phyloP scores from a whole-genome alignment of 2,329 filamentous ascomycete species.

The Pseudohalonectria lignicola region DNA sequence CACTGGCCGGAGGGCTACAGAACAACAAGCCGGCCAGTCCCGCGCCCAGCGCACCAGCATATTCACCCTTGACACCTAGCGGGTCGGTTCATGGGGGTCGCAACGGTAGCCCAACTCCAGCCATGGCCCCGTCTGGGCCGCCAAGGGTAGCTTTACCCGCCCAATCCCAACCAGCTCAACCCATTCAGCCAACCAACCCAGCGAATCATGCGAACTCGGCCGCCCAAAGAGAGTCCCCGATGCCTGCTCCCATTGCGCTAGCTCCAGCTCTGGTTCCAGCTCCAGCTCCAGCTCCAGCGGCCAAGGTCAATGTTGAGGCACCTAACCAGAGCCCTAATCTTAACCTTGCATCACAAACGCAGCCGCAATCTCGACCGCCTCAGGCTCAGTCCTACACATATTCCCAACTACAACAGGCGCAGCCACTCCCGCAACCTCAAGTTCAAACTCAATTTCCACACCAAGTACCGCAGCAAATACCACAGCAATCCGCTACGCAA shows the following conservation, averaged over 20 bases:
- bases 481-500: background rate
- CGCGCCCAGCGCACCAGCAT: background rate
- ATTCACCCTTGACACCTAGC: conserved; percentile 2
- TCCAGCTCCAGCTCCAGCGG: background rate
- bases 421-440: background rate
- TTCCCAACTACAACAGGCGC: conserved; percentile 3
- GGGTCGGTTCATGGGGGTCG: conserved; percentile 1
- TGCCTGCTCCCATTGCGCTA: background rate
- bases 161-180: too few relatives aligned
- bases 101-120: conserved; percentile 3
- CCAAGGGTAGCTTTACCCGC: too few relatives aligned
- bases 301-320: background rate
- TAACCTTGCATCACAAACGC: background rate
- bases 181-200: too few relatives aligned
- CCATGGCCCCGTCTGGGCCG: too few relatives aligned
- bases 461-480: background rate
- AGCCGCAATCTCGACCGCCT: background rate
- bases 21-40: conserved; percentile 16
- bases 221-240: background rate
- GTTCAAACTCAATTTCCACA: background rate
- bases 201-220: background rate
- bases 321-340: background rate
- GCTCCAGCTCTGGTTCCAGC: background rate
- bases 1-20: conserved; percentile 40
- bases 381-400: conserved; percentile 6